Conservation (phyloP, 2,329 filamentous ascomycete species). For the Neofusicoccum sp. region DNA sequence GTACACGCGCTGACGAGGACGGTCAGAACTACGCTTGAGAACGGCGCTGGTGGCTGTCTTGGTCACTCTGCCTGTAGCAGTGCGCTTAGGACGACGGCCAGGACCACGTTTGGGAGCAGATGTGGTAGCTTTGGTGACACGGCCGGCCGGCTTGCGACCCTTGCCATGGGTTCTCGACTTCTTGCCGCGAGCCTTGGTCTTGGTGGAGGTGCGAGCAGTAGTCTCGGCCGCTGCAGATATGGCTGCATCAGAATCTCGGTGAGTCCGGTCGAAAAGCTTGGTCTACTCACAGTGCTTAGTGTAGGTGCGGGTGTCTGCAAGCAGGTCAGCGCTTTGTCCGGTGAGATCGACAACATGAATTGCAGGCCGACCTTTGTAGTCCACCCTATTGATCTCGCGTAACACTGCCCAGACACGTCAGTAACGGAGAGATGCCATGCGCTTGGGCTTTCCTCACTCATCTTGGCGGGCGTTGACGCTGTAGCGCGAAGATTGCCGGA, state of each 20-base stretch:
- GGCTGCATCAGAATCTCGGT: neutral
- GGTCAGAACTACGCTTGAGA: neutral
- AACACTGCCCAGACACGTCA: neutral
- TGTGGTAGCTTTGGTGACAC: neutral
- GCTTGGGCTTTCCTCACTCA: neutral
- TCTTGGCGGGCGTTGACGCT: neutral
- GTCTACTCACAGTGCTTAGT: neutral
- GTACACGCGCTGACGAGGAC: neutral
- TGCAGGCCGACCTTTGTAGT: neutral
- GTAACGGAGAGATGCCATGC: neutral
- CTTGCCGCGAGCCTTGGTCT: neutral
- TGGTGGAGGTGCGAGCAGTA: neutral
- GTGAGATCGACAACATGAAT: neutral
- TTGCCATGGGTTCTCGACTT: neutral
- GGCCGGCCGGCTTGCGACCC: no score
- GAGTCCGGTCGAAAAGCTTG: no score
- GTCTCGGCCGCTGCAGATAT: neutral
- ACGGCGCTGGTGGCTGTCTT: neutral
- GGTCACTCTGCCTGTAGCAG: neutral
- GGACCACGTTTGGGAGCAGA: neutral
- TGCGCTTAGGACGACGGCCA: neutral
- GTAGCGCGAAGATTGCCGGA: neutral
- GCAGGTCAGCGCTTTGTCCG: neutral
- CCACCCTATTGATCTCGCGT: neutral
- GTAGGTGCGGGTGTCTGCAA: neutral